These are phyloP conservation scores for Plectosphaerella plurivora DNA, from an alignment of 2,329 filamentous ascomycete genomes.

Conservation along the genomic window DNA sequence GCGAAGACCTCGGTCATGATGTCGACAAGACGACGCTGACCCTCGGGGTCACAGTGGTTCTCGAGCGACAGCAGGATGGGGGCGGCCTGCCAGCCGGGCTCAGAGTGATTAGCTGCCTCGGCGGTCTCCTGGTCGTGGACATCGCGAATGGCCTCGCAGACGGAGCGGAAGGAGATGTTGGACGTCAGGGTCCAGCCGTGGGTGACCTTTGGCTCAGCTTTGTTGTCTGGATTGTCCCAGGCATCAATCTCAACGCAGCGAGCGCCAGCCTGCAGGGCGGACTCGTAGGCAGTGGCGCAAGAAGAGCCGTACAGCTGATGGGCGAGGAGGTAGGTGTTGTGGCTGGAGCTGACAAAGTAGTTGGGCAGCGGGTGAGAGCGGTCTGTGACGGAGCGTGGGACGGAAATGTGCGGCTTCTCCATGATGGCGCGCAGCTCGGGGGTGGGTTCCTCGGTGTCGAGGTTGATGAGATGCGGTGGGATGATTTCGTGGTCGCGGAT, in stretches of 20 bases:
- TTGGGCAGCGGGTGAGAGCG: constrained; percentile 58
- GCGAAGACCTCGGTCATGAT: constrained; percentile 64
- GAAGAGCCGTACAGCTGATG: constrained; percentile 65
- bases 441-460: constrained; percentile 29
- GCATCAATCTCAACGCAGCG: constrained; percentile 71
- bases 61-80: constrained; percentile 63
- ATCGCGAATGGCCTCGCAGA: constrained; percentile 62
- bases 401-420: constrained; percentile 51
- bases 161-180: constrained; percentile 57
- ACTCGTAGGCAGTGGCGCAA: constrained; percentile 59
- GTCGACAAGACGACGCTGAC: constrained; percentile 56
- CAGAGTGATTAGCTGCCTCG: constrained; percentile 26
- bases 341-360: constrained; percentile 69
- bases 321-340: constrained; percentile 69
- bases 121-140: constrained; percentile 54
- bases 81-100: constrained; percentile 36
- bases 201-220: constrained; percentile 64
- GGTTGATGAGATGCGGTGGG: constrained; percentile 34
- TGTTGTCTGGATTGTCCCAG: constrained; percentile 60
- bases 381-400: constrained; percentile 51
- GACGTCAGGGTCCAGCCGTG: constrained; percentile 67
- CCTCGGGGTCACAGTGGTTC: constrained; percentile 58
- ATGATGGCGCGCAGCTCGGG: constrained; percentile 46
- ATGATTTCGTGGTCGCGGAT: constrained; percentile 50
- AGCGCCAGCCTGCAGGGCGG: constrained; percentile 56